A percentile compares a stretch with the other conserved stretches of the same genome.
Conservation (phyloP, 2,329 filamentous ascomycete genomes). For the Botrytis fabae region DNA sequence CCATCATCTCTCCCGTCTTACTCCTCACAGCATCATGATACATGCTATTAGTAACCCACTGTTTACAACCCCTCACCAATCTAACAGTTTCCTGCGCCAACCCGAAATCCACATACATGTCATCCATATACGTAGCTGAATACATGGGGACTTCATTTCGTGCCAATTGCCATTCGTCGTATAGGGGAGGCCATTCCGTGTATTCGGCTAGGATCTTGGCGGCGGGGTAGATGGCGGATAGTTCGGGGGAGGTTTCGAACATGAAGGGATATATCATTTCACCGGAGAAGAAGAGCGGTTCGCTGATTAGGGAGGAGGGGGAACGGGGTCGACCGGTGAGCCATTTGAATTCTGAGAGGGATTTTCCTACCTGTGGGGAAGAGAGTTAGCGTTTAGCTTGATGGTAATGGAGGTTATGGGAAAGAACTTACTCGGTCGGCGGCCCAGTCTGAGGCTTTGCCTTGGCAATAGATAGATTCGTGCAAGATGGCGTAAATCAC, state of each 20-base stretch:
- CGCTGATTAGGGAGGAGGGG: slow-evolving; percentile 43
- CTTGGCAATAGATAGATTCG: slow-evolving; percentile 82
- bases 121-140: slow-evolving; percentile 78
- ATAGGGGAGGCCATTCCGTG: slow-evolving; percentile 72
- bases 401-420: neutral
- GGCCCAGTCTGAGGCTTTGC: slow-evolving; percentile 70
- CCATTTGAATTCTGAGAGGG: slow-evolving; percentile 45
- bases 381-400: neutral
- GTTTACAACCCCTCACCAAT: slow-evolving; percentile 73
- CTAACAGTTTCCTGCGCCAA: slow-evolving; percentile 71
- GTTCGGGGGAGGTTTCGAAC: slow-evolving; percentile 77
- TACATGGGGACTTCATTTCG: slow-evolving; percentile 84
- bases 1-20: slow-evolving; percentile 74
- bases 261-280: slow-evolving; percentile 91
- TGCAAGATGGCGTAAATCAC: slow-evolving; percentile 54
- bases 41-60: slow-evolving; percentile 81
- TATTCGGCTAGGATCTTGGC: slow-evolving; percentile 70
- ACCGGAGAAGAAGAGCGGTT: slow-evolving; percentile 76
- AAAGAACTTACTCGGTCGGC: slow-evolving; percentile 52
- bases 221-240: slow-evolving; percentile 65
- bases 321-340: slow-evolving; percentile 35
- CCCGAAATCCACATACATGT: slow-evolving; percentile 88
- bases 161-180: slow-evolving; percentile 70
- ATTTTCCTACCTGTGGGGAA: slow-evolving; percentile 3
- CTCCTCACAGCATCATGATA: slow-evolving; percentile 81